A percentile compares a stretch with the other conserved stretches of the same genome.
phyloP scores from a whole-genome alignment of 768 basidiomycete species.

The Podaxis mareebaensis region DNA sequence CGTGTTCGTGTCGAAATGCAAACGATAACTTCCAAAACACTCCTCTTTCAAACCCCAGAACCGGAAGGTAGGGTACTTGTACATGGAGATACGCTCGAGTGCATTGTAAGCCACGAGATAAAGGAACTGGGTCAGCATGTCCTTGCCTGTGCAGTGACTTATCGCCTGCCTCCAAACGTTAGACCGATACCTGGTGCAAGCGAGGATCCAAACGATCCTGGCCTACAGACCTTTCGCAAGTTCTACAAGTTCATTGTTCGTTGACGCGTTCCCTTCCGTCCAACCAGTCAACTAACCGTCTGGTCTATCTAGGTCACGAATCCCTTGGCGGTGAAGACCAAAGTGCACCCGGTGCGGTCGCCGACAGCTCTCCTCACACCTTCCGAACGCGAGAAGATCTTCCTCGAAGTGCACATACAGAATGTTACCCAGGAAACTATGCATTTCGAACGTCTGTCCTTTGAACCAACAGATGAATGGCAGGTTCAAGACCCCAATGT shows the following conservation, averaged over 20 bases:
- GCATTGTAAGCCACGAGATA: conserved; percentile 81
- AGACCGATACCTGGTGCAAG: conserved; percentile 49
- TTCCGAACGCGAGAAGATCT: conserved; percentile 75
- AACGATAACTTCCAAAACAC: conserved; percentile 65
- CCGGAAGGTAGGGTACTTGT: conserved; percentile 43
- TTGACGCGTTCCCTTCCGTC: conserved; percentile 18
- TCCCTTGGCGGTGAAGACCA: conserved; percentile 93
- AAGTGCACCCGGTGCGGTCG: conserved; percentile 77
- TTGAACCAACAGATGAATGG: conserved; percentile 76
- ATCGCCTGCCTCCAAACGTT: conserved; percentile 66
- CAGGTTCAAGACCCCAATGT: conserved; percentile 55
- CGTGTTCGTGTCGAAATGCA: conserved; percentile 83
- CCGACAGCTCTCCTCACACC: conserved; percentile 69
- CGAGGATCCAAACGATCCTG: conserved; percentile 54
- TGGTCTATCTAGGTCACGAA: conserved; percentile 76
- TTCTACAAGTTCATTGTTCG: conserved; percentile 91
- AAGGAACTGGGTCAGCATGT: conserved; percentile 94
- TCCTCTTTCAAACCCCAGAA: conserved; percentile 63
- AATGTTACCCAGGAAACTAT: conserved; percentile 79
- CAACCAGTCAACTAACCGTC: neutral
- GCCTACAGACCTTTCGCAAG: conserved; percentile 74
- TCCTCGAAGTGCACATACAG: conserved; percentile 91
- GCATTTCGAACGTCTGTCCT: conserved; percentile 78
- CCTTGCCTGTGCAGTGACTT: conserved; percentile 80
- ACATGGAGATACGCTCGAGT: conserved; percentile 63